Evolutionary conservation across 345 rosid genomes (phyloP).

Genomic region (Pistacia vera): DNA sequence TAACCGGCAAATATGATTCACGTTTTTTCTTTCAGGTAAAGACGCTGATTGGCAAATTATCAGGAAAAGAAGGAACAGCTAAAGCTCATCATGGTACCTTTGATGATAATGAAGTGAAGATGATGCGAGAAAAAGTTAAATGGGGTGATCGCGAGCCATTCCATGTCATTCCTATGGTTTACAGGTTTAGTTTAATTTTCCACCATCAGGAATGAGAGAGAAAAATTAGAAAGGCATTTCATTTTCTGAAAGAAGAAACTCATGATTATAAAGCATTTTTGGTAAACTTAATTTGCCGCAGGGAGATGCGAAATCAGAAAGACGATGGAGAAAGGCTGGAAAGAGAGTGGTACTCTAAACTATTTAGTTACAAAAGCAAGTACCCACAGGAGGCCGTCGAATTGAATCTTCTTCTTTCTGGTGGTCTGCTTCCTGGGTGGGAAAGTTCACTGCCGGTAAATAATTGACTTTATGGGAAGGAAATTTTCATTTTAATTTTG

Average conservation of each 20-base stretch:
- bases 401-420: slow-evolving; percentile 26
- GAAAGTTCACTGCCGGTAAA: slow-evolving; percentile 38
- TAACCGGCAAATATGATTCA: background rate
- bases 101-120: slow-evolving; percentile 27
- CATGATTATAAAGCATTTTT: no score
- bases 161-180: slow-evolving; percentile 33
- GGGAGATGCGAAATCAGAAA: slow-evolving; percentile 35
- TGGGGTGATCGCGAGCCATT: slow-evolving; percentile 31
- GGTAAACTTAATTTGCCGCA: slow-evolving; percentile 1
- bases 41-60: slow-evolving; percentile 32
- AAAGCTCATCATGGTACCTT: slow-evolving; percentile 43
- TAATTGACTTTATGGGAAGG: background rate
- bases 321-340: slow-evolving; percentile 25
- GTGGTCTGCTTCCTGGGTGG: slow-evolving; percentile 38
- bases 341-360: slow-evolving; percentile 33
- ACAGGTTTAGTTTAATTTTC: slow-evolving; percentile 14
- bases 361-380: slow-evolving; percentile 22
- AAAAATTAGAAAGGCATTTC: background rate
- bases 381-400: slow-evolving; percentile 34
- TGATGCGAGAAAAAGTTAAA: slow-evolving; percentile 29
- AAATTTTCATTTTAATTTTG: background rate
- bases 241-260: no score
- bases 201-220: background rate
- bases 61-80: slow-evolving; percentile 37
- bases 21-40: slow-evolving; percentile 25